Evolutionary conservation across 2,329 filamentous ascomycete species (phyloP), one percentile per base, ranked within the genome.

Genomic region (Teratosphaeria epicoccoides): DNA sequence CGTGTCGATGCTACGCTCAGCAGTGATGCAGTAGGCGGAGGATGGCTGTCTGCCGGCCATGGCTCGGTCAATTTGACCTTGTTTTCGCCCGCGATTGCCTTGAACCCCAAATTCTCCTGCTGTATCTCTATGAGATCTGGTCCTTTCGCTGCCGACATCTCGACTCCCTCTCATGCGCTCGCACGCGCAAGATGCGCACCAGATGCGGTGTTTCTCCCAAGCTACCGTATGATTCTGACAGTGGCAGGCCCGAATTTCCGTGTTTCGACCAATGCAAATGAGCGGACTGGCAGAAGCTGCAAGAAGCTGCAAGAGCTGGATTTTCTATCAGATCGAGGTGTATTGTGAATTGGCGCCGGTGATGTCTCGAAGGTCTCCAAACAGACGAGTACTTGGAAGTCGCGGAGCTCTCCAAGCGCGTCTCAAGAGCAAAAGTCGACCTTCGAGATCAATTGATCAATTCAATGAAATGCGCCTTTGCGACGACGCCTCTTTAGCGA

Each of bases 31-130:
- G 85, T 88, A 4, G 87, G 76, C 2, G 85, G 76, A 26, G 93
- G 91, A 23, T 87, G 76, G 33, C 79, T 73, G 59, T 83, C 75
- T 55, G 69, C 62, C 40, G 85, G 80, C 90, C 91, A 97, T 66
- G 84, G 76, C 20, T 83, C 77, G 14, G 88, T 87, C 23, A 86
- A 73, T 66, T 84, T 86, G 60, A 97, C 71, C 70, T 91, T 95
- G 53, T 84, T 81, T 63, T 95, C 88, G 62, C 87, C 84, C 51
- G 84, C 82, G 44, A 95, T 72, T 5, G 46, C 46, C 59, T 85
- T 79, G 70, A 98, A 97, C 4, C 88, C 88, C 47, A 98, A 74
- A 59, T 62, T 61, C 49, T 95, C 88, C 59, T 89, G 91, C 67
- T 84, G 81, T 60, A 95, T 85, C 58, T 89, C 83, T 59, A 83